Conservation (phyloP, 768 basidiomycete species). For the Arthromyces matolae region DNA sequence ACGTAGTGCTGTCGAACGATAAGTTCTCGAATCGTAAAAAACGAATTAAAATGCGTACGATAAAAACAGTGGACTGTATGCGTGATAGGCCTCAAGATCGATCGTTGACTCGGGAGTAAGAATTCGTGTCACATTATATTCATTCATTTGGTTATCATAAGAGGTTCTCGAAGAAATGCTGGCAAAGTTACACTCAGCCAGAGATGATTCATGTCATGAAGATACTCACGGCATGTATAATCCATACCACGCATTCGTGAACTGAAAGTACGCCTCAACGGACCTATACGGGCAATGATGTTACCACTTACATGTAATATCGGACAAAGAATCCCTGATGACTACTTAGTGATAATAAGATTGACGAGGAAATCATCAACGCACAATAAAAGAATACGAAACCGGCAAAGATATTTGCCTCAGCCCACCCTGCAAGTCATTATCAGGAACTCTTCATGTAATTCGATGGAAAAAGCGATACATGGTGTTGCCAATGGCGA, state of each 20-base stretch:
- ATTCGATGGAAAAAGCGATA: constrained; percentile 7
- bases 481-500: constrained; percentile 50
- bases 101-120: constrained; percentile 50
- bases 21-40: too few relatives aligned
- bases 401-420: constrained; percentile 61
- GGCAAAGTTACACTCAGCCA: constrained; percentile 2
- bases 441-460: neutral
- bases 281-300: neutral
- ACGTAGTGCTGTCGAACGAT: constrained; percentile 59
- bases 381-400: constrained; percentile 68
- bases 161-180: constrained; percentile 59
- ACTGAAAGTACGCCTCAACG: constrained; percentile 27
- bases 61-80: constrained; percentile 61
- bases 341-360: neutral
- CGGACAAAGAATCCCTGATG: constrained; percentile 52
- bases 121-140: constrained; percentile 58
- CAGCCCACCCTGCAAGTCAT: constrained; percentile 54
- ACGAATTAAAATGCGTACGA: constrained; percentile 27
- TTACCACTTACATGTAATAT: constrained; percentile 43
- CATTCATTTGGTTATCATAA: constrained; percentile 55
- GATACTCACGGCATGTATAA: constrained; percentile 49
- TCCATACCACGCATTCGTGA: constrained; percentile 60
- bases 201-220: neutral
- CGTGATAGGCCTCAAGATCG: constrained; percentile 49
- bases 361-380: constrained; percentile 5